Conservation (phyloP, 768 basidiomycete species). For the Ephemerocybe angulata region DNA sequence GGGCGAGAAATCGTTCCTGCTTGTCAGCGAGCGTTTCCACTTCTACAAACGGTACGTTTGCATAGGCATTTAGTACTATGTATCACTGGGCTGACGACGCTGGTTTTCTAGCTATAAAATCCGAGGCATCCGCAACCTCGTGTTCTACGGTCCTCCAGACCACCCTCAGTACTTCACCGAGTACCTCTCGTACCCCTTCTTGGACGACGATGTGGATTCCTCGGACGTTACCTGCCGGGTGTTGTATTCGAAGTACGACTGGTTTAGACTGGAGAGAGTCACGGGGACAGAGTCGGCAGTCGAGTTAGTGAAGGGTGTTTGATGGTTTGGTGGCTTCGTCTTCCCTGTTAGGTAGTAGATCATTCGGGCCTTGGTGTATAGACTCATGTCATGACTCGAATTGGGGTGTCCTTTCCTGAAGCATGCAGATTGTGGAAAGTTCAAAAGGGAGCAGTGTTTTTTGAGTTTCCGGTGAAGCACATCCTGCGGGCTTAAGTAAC, state of each 20-base stretch:
- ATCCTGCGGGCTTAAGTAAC: no score
- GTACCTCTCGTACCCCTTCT: slow-evolving; percentile 84
- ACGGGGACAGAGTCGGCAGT: slow-evolving; percentile 51
- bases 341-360: not conserved
- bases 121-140: slow-evolving; percentile 84
- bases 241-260: slow-evolving; percentile 86
- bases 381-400: no score
- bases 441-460: no score
- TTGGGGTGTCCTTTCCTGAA: no score
- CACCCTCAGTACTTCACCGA: slow-evolving; percentile 93
- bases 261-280: slow-evolving; percentile 83
- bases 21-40: slow-evolving; percentile 97
- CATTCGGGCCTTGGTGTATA: not conserved
- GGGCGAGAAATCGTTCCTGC: slow-evolving; percentile 79
- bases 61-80: not conserved
- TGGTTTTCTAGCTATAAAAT: slow-evolving; percentile 71
- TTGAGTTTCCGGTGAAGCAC: no score
- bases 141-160: slow-evolving; percentile 91
- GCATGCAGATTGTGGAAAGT: not conserved
- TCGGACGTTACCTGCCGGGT: slow-evolving; percentile 80
- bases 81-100: not conserved
- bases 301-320: slow-evolving; percentile 36
- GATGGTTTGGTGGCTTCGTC: not conserved
- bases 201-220: slow-evolving; percentile 83
- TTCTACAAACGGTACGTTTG: slow-evolving; percentile 78